Conservation (phyloP, 78 protist species). For the Salpingoeca rosetta region DNA sequence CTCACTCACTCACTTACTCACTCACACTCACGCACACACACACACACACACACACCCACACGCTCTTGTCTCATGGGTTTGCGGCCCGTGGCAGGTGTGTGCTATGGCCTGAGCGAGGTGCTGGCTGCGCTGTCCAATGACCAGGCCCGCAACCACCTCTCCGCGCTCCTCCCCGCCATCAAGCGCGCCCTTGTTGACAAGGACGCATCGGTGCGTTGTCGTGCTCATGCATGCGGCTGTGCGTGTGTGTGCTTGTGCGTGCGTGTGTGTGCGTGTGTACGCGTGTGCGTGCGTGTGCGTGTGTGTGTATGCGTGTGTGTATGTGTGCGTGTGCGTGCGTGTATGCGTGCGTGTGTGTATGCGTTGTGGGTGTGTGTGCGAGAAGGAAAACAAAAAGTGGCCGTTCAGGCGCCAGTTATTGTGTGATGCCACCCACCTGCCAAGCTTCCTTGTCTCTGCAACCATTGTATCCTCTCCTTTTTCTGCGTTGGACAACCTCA, state of each 20-base stretch:
- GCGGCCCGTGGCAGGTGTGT: too few relatives aligned
- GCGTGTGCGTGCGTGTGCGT: not conserved
- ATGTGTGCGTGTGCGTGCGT: not conserved
- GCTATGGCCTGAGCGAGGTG: conserved; percentile 76
- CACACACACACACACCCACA: too few relatives aligned
- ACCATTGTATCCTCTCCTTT: too few relatives aligned
- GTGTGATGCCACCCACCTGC: too few relatives aligned
- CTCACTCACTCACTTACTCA: too few relatives aligned
- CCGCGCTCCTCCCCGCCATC: conserved; percentile 47
- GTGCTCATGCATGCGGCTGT: not conserved
- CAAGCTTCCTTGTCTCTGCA: too few relatives aligned
- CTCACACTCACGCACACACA: too few relatives aligned
- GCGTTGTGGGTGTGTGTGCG: not conserved
- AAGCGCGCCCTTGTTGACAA: conserved; percentile 69
- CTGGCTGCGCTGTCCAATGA: conserved; percentile 44
- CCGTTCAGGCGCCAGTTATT: too few relatives aligned
- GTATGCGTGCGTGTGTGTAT: not conserved
- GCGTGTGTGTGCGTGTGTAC: not conserved
- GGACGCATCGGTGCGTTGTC: not conserved
- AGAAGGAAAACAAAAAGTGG: not conserved
- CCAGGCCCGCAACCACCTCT: conserved; percentile 1
- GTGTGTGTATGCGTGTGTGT: not conserved
- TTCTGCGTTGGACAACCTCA: too few relatives aligned
- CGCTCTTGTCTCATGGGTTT: too few relatives aligned
- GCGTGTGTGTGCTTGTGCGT: not conserved